Base-by-base conservation (phyloP, 2,329 filamentous ascomycete genomes). In the Myotisia sp. region DNA sequence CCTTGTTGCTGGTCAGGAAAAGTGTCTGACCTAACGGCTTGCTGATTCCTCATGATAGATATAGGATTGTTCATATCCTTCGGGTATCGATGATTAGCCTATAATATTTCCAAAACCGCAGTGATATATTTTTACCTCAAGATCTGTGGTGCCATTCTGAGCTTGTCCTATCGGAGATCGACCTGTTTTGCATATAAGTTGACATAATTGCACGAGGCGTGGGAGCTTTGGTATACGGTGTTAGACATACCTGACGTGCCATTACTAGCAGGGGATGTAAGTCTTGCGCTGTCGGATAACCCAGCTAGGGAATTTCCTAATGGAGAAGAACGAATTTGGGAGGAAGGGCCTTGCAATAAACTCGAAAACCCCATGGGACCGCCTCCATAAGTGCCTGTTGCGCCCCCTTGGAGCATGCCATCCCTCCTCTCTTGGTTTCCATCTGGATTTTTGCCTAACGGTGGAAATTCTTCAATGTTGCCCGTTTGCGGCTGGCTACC, bases 401-500 rank as follows among this genome's bases (percentile, higher is more conserved):
- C 63, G 17, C 64, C 58, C 41, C 55, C 62, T 44, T 69, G 67
- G 12, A 43, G 35, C 3, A 43, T 14, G 31, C 33, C 34, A 14
- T 38, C 40, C 31, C 37, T 32, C 31, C 39, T 36, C 26, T 40
- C 39, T 28, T 38, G 37, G n/a, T 30, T 37, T 26, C 39, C 27
- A 14, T 40, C 42, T 12, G 33, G 27, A 36, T 65, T 65, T 30
- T 68, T 64, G 34, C 68, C 65, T 31, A 75, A 52, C n/a, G 71
- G 69, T 38, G 70, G 70, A 38, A 74, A 75, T 35, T 74, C 71
- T 10, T 74, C 70, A 30, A 71, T 69, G 44, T 65, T 70, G 42
- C 65, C 64, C 17, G 68, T 62, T 43, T 70, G 67, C 26, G 67
- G 66, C 41, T 71, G 68, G 24, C 53, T 55, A 26, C 58, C 56